Evolutionary conservation across 768 basidiomycete species (phyloP).

Genomic region (Boletus reticulatus): DNA sequence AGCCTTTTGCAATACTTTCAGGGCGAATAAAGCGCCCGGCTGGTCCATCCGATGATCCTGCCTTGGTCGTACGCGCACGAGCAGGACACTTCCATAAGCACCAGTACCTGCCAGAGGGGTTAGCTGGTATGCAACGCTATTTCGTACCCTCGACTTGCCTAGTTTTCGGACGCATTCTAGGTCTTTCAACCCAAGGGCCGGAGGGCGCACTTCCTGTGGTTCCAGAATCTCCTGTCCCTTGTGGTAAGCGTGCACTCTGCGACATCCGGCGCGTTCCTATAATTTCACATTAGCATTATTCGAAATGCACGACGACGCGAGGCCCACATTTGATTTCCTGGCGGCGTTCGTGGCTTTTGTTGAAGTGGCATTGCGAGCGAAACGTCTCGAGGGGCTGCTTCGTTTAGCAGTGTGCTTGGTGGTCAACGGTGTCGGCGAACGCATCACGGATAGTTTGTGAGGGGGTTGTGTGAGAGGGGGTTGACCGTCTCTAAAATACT

Average conservation of each 20-base stretch:
- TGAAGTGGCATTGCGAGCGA: slow-evolving; percentile 9
- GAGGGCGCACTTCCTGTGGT: slow-evolving; percentile 38
- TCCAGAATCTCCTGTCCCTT: slow-evolving; percentile 16
- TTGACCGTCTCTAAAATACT: neutral
- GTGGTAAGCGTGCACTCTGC: slow-evolving; percentile 7
- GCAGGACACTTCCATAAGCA: slow-evolving; percentile 39
- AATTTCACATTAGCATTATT: slow-evolving; percentile 1
- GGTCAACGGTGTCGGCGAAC: slow-evolving; percentile 9
- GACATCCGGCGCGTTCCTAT: slow-evolving; percentile 17
- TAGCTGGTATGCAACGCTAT: neutral
- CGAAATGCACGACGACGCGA: neutral
- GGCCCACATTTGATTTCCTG: slow-evolving; percentile 11
- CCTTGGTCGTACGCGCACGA: slow-evolving; percentile 36
- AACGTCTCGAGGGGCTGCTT: slow-evolving; percentile 8
- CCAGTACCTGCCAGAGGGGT: slow-evolving; percentile 37
- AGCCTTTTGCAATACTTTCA: slow-evolving; percentile 44
- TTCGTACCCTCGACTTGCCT: slow-evolving; percentile 26
- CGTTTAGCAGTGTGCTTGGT: slow-evolving; percentile 5
- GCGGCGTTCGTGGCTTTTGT: slow-evolving; percentile 8
- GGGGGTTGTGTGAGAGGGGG: neutral
- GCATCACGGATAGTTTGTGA: slow-evolving; percentile 9
- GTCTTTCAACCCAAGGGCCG: slow-evolving; percentile 35
- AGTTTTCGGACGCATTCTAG: slow-evolving; percentile 42
- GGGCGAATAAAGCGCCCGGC: slow-evolving; percentile 40
- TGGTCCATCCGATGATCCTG: slow-evolving; percentile 33